phyloP scores from a whole-genome alignment of 768 basidiomycete genomes.

The Russula olivacea region DNA sequence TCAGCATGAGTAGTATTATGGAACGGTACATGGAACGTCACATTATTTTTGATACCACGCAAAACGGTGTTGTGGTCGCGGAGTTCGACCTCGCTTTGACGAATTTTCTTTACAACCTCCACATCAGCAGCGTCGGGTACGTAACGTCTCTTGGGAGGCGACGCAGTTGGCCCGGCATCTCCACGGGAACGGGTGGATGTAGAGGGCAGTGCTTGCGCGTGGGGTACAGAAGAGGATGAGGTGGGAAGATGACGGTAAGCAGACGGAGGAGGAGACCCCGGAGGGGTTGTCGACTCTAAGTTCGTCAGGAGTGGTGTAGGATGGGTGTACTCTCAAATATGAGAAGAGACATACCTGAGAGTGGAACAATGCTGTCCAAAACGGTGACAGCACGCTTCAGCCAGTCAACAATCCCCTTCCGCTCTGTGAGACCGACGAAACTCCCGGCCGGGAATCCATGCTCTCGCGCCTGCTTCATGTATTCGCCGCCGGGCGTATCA shows the following conservation, averaged over 20 bases:
- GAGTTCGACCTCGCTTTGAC: constrained; percentile 68
- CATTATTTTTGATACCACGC: constrained; percentile 78
- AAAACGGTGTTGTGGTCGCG: constrained; percentile 78
- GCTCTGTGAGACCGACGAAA: constrained; percentile 82
- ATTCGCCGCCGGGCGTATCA: constrained; percentile 74
- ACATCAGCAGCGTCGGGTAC: constrained; percentile 70
- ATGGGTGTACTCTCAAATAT: not conserved
- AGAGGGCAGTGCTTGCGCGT: constrained; percentile 18
- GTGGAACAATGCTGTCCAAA: constrained; percentile 47
- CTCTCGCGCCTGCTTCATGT: constrained; percentile 80
- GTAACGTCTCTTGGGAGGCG: constrained; percentile 67
- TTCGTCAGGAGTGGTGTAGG: not conserved
- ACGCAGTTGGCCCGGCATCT: constrained; percentile 23
- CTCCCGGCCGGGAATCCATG: constrained; percentile 58
- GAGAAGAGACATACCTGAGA: constrained; percentile 36
- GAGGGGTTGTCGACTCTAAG: constrained; percentile 52
- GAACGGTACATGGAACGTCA: constrained; percentile 34
- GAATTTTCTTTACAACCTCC: constrained; percentile 84
- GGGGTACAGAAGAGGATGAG: constrained; percentile 24
- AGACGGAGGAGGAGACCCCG: constrained; percentile 43
- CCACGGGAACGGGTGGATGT: constrained; percentile 24
- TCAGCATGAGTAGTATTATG: not conserved
- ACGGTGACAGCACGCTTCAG: constrained; percentile 53
- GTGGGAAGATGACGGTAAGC: constrained; percentile 10
- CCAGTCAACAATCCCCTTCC: constrained; percentile 84